Evolutionary conservation across 345 rosid species (phyloP), one percentile per base, ranked within the genome.

Genomic region (Kernera saxatilis): DNA sequence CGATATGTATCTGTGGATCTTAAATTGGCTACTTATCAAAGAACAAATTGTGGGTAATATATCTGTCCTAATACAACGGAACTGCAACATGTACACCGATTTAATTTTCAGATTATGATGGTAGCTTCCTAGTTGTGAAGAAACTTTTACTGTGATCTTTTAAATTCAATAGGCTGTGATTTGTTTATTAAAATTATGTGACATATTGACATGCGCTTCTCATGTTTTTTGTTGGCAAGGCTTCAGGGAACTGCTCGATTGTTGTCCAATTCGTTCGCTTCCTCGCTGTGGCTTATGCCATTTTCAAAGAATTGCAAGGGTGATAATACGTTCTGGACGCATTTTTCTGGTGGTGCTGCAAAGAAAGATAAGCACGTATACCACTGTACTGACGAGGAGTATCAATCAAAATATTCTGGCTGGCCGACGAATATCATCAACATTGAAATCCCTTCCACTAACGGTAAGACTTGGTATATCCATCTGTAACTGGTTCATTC

Each of bases 191-290:
- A 22, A 46, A 35, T 40, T 27, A 40, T 44, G 46, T 29, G 36
- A 61, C 59, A 39, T 69, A 70, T 64, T 87, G 84, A 86, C 75
- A 64, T 69, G 69, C 74, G 49, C 70, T 60, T 74, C 49, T 74
- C 51, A 58, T 67, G 76, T 72, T 61, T 72, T 79, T 78, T 55
- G 46, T 69, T 71, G 84, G 88, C 91, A 84, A 84, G 94, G 83
- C 82, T 59, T 76, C 98, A 94, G 99, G 99, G 98, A 74, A 94
- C 99, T 62, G 92, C 96, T 75, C 84, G 98, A 45, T 75, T 88
- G 86, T 81, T 94, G 84, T 87, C 77, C 84, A 89, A 84, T 84
- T 91, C 99, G 21, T 91, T 89, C 69, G 90, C 85, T 67, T 91
- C 99, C 53, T 88, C 96, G 13, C 71, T 87, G 54, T 94, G 99